Base-by-base conservation (phyloP, 2,329 filamentous ascomycete genomes). In the Trichophyton simii region DNA sequence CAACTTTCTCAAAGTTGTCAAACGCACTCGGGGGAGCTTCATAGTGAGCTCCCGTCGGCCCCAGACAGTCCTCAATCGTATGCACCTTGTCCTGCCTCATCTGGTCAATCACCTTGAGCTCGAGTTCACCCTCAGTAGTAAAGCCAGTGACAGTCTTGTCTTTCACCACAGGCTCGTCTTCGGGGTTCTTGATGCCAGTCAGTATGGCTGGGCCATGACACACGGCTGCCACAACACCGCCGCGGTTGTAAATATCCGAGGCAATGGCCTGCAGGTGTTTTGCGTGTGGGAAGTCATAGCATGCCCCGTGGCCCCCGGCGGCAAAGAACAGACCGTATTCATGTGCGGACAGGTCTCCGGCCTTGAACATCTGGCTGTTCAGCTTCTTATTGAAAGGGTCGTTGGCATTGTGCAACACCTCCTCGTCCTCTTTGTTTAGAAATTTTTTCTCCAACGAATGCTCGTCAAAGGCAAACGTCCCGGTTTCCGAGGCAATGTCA, bases 271-370 rank as follows among this genome's bases (percentile, higher is more conserved):
- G 75, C 54, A 79, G 68, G 13, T 65, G 67, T 28, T 65, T 72
- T 8, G 77, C 76, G 44, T 71, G 70, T 3, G 78, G 77, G 65
- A 78, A 79, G 65, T 79, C 77, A 60, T 79, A 74, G 50, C 79
- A 64, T 0, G 75, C 70, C 0, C 77, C 78, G 62, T 79, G 77
- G 6, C 65, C 65, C 22, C 64, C 65, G 15, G 63, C 55, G 18
- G 61, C 62, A 20, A 67, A 66, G 48, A 67, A 60, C 9, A 66
- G 57, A 3, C 65, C 65, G 57, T 66, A 67, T 11, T 67, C 65
- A 50, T 65, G 64, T 13, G 64, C 34, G 13, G 64, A n/a, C 20
- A 66, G 57, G 38, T 67, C 65, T 18, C 55, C 62, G 20, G 65
- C 65, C 58, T 62, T 67, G 62, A 65, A 66, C 22, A 66, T 22